Evolutionary conservation across 371 early-diverging fungal genomes (phyloP).

Genomic region (Lichtheimia corymbifera): DNA sequence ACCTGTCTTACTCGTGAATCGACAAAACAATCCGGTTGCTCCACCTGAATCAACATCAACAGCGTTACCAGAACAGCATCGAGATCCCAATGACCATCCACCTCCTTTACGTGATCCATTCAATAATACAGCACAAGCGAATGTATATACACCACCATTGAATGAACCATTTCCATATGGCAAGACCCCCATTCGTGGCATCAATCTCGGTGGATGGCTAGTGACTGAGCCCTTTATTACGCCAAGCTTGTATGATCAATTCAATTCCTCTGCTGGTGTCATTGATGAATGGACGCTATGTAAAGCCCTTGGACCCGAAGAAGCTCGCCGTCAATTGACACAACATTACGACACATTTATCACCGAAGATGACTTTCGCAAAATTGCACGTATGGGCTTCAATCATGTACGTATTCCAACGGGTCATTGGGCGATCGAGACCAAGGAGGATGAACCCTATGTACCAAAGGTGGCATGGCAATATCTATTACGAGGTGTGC

Average conservation of each 20-base stretch:
- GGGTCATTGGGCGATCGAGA: constrained; percentile 71
- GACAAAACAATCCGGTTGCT: background rate
- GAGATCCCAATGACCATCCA: background rate
- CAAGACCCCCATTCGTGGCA: constrained; percentile 63
- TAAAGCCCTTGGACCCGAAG: constrained; percentile 53
- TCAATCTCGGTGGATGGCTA: constrained; percentile 76
- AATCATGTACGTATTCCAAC: constrained; percentile 79
- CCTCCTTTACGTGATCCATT: constrained; percentile 13
- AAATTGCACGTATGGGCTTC: constrained; percentile 61
- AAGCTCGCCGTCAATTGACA: constrained; percentile 49
- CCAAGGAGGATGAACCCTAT: constrained; percentile 50
- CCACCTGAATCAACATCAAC: background rate
- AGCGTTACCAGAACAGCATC: background rate
- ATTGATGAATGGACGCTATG: constrained; percentile 72
- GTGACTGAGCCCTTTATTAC: constrained; percentile 76
- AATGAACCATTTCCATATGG: constrained; percentile 54
- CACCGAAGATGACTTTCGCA: constrained; percentile 66
- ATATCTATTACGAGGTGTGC: constrained; percentile 59
- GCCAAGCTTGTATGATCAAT: constrained; percentile 69
- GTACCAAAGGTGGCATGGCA: constrained; percentile 57
- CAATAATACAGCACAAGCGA: constrained; percentile 34
- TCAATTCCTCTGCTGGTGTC: constrained; percentile 19
- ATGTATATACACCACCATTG: constrained; percentile 46
- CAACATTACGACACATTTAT: constrained; percentile 70
- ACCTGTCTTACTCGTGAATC: background rate